phyloP scores from a whole-genome alignment of 306 rosid species.

The Purshia tridentata region DNA sequence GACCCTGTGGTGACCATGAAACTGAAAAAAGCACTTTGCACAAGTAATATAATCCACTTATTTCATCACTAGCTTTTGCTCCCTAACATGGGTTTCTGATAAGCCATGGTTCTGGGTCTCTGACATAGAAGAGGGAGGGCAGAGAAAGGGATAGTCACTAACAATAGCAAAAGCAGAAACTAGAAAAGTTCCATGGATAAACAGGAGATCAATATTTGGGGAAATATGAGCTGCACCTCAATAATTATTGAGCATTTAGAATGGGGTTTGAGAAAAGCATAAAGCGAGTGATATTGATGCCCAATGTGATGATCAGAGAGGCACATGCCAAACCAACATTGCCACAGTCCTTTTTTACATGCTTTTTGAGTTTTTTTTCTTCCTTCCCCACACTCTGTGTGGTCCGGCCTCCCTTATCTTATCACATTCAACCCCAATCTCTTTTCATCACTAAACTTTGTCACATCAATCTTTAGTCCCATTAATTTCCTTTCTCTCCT shows the following conservation, averaged over 20 bases:
- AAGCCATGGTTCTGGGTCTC: not conserved
- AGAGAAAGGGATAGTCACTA: slow-evolving; percentile 28
- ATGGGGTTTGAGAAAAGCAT: slow-evolving; percentile 47
- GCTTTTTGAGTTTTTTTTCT: slow-evolving; percentile 12
- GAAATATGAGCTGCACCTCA: slow-evolving; percentile 71
- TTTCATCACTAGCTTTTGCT: slow-evolving; percentile 1
- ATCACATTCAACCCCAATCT: slow-evolving; percentile 49
- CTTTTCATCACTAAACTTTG: slow-evolving; percentile 55
- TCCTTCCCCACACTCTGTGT: slow-evolving; percentile 48
- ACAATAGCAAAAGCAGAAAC: slow-evolving; percentile 1
- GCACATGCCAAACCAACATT: slow-evolving; percentile 74
- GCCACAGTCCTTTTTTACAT: slow-evolving; percentile 33
- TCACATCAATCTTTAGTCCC: slow-evolving; percentile 57
- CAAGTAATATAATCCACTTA: not conserved
- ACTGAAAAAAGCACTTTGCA: not conserved
- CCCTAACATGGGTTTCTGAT: slow-evolving; percentile 25
- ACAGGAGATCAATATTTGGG: slow-evolving; percentile 2
- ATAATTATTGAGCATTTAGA: slow-evolving; percentile 53
- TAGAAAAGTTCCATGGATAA: slow-evolving; percentile 37
- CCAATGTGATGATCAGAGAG: slow-evolving; percentile 54
- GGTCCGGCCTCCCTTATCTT: slow-evolving; percentile 74
- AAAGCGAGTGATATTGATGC: slow-evolving; percentile 72
- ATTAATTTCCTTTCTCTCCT: slow-evolving; percentile 27
- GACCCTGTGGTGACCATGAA: not conserved
- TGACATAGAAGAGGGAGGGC: slow-evolving; percentile 7